Percentiles rank a stretch among this genome's conserved stretches.
Conservation (phyloP, 2,329 filamentous ascomycete species). For the Didymellaceae sp. region DNA sequence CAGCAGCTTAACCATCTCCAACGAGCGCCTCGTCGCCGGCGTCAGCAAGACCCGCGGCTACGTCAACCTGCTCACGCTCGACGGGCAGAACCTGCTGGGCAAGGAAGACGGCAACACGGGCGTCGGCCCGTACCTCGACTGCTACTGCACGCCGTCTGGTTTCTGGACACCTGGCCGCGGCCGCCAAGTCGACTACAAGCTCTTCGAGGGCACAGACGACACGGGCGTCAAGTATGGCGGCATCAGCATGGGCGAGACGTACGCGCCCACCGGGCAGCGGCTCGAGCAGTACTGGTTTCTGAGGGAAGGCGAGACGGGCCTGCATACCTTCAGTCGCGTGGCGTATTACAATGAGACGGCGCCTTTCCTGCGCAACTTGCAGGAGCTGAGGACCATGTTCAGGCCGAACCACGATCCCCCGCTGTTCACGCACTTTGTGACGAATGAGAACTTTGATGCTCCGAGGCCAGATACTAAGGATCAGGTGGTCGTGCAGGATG, state of each 20-base stretch:
- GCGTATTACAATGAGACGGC: slow-evolving; percentile 64
- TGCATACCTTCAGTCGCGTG: slow-evolving; percentile 61
- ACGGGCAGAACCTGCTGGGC: slow-evolving; percentile 48
- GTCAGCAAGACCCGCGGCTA: slow-evolving; percentile 54
- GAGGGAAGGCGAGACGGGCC: slow-evolving; percentile 63
- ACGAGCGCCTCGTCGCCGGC: slow-evolving; percentile 54
- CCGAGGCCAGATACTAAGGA: slow-evolving; percentile 58
- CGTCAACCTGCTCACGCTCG: slow-evolving; percentile 53
- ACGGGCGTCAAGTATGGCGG: slow-evolving; percentile 62
- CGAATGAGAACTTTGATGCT: slow-evolving; percentile 62
- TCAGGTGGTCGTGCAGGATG: slow-evolving; percentile 64
- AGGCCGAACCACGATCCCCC: slow-evolving; percentile 58
- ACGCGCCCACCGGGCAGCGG: slow-evolving; percentile 62
- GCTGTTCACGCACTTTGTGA: slow-evolving; percentile 56
- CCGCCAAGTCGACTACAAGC: slow-evolving; percentile 56
- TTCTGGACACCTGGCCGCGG: slow-evolving; percentile 62
- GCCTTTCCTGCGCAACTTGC: slow-evolving; percentile 63
- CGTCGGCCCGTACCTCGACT: slow-evolving; percentile 48
- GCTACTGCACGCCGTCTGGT: slow-evolving; percentile 50
- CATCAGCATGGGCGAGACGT: slow-evolving; percentile 65
- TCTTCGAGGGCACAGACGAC: slow-evolving; percentile 54
- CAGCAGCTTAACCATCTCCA: slow-evolving; percentile 49
- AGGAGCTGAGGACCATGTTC: slow-evolving; percentile 66
- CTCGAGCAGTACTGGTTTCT: slow-evolving; percentile 70
- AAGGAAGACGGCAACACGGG: slow-evolving; percentile 25